Evolutionary conservation across 2,329 filamentous ascomycete genomes (phyloP).

Genomic region (Dactylonectria macrodidyma): DNA sequence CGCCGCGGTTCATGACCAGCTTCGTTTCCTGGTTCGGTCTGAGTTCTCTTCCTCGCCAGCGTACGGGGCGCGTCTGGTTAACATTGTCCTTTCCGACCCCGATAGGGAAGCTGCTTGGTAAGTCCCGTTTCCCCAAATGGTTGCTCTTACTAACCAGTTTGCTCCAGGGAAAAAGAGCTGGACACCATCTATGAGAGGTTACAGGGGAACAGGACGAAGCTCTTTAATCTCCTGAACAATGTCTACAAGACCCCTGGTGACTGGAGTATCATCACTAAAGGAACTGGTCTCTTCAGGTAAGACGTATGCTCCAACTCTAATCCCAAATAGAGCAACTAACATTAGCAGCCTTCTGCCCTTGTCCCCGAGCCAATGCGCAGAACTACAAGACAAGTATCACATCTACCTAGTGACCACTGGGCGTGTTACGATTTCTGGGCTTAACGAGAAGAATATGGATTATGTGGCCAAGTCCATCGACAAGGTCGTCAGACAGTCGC

Average conservation of each 20-base stretch:
- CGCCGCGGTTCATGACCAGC: conserved; percentile 26
- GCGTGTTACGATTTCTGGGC: conserved; percentile 23
- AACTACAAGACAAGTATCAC: conserved; percentile 28
- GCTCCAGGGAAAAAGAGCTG: conserved; percentile 20
- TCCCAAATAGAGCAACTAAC: not conserved
- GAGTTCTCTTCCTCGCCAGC: conserved; percentile 38
- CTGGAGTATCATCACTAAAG: conserved; percentile 32
- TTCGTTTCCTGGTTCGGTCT: conserved; percentile 33
- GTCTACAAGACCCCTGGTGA: conserved; percentile 32
- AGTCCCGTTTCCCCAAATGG: not conserved
- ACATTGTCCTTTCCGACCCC: conserved; percentile 31
- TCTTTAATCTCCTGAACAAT: conserved; percentile 12
- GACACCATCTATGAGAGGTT: conserved; percentile 23
- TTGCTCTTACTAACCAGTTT: not conserved
- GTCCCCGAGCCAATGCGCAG: conserved; percentile 17
- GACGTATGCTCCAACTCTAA: not conserved
- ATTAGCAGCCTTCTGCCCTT: conserved; percentile 19
- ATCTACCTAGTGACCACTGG: conserved; percentile 30
- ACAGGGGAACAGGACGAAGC: conserved; percentile 13
- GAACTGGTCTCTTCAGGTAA: conserved; percentile 33
- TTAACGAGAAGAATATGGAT: conserved; percentile 25
- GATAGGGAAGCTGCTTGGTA: conserved; percentile 23
- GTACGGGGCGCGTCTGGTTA: conserved; percentile 33
- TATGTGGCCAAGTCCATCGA: conserved; percentile 29
- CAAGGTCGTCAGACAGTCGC: conserved; percentile 15